Evolutionary conservation across 768 basidiomycete genomes (phyloP).

Genomic region (Pulveroboletus sp.): DNA sequence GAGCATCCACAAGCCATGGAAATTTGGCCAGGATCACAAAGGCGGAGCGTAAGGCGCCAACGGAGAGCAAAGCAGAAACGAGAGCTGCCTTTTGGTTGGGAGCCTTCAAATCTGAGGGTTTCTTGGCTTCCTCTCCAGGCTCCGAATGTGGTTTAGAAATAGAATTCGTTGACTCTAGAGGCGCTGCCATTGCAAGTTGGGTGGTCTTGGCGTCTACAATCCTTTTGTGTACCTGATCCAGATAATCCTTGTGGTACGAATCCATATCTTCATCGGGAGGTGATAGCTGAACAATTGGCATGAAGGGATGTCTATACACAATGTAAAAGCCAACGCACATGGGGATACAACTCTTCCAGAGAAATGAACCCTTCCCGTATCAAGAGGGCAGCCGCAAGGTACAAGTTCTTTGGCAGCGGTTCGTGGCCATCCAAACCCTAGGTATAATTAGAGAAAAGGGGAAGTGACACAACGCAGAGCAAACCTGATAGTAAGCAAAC

Average conservation of each 20-base stretch:
- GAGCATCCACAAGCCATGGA: slow-evolving; percentile 80
- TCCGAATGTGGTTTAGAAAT: slow-evolving; percentile 40
- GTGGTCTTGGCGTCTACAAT: slow-evolving; percentile 69
- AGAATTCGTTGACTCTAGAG: slow-evolving; percentile 56
- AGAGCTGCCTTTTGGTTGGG: slow-evolving; percentile 82
- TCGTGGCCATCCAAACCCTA: slow-evolving; percentile 62
- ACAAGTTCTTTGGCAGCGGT: slow-evolving; percentile 65
- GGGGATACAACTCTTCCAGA: slow-evolving; percentile 88
- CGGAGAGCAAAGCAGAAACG: slow-evolving; percentile 72
- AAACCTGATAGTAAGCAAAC: slow-evolving; percentile 85
- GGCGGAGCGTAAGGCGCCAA: slow-evolving; percentile 81
- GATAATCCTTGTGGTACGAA: slow-evolving; percentile 60
- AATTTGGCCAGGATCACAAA: slow-evolving; percentile 77
- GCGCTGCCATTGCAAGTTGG: slow-evolving; percentile 82
- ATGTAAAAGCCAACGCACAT: slow-evolving; percentile 50
- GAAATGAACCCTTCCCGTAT: slow-evolving; percentile 88
- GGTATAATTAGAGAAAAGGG: slow-evolving; percentile 12
- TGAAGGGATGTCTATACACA: slow-evolving; percentile 5
- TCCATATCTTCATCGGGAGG: slow-evolving; percentile 81
- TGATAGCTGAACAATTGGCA: slow-evolving; percentile 47
- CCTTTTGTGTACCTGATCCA: slow-evolving; percentile 58
- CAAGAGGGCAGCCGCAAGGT: slow-evolving; percentile 79
- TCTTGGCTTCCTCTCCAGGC: slow-evolving; percentile 37
- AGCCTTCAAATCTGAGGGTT: slow-evolving; percentile 36
- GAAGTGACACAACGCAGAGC: slow-evolving; percentile 15